phyloP scores from a whole-genome alignment of 345 rosid species.

The Aquilaria sinensis region DNA sequence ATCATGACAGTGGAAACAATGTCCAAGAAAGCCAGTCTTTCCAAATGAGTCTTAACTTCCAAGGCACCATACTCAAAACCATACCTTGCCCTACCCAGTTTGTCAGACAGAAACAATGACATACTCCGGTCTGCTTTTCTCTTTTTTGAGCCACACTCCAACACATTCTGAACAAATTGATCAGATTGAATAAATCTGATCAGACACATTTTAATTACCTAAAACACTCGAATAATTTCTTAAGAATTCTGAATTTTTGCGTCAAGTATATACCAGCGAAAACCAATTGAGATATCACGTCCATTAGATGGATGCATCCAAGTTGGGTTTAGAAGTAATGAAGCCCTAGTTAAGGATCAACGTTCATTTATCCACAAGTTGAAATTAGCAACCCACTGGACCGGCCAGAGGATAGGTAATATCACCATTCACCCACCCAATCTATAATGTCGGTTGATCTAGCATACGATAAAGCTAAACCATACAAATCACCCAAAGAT shows the following conservation, averaged over 20 bases:
- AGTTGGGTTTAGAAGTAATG: no score
- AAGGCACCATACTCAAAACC: slow-evolving; percentile 91
- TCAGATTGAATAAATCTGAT: slow-evolving; percentile 11
- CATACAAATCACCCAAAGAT: no score
- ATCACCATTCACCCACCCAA: no score
- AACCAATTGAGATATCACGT: background rate
- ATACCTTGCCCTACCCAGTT: slow-evolving; percentile 60
- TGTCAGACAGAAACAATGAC: slow-evolving; percentile 66
- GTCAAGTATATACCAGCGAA: background rate
- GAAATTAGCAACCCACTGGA: no score
- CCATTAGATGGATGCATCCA: no score
- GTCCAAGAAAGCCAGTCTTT: slow-evolving; percentile 63
- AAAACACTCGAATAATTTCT: no score
- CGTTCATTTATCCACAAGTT: no score
- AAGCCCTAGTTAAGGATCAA: no score
- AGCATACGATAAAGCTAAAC: no score
- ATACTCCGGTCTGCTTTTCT: slow-evolving; percentile 45
- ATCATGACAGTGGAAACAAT: slow-evolving; percentile 62
- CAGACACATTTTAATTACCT: background rate
- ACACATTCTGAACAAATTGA: slow-evolving; percentile 52
- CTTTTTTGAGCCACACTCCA: slow-evolving; percentile 81
- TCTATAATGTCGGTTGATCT: no score
- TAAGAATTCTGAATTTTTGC: no score
- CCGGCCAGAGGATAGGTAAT: no score
- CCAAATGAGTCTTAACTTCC: slow-evolving; percentile 70